Base-by-base conservation (phyloP, 2,329 filamentous ascomycete genomes). In the Rutstroemia sp. region DNA sequence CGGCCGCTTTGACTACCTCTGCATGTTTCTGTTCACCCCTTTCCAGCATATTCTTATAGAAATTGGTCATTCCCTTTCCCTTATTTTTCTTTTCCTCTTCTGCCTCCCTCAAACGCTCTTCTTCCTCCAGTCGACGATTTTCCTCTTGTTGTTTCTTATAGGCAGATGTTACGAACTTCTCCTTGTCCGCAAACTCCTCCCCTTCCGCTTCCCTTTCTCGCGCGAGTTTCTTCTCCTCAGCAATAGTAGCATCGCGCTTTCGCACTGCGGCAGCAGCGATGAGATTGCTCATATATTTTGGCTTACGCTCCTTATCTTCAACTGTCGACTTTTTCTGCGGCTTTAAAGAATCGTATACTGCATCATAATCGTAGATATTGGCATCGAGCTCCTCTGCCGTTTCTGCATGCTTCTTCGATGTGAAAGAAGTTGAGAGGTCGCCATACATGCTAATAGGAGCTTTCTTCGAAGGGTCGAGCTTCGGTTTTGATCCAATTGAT, bases 291-390 rank as follows among this genome's bases (percentile, higher is more conserved):
- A 94, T 92, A 73, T 94, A 94, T 64, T 88, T 89, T 1, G 89
- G 86, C 63, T 83, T 83, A 42, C 83, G 77, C 65, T 86, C 80
- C 2, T 75, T 72, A 4, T 80, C 78, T 52, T 78, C 78, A 48
- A 75, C 74, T 6, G 77, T 77, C 4, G 74, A 75, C 57, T 79
- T 78, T 63, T 82, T 79, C 58, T 83, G 78, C 16, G 82, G 80
- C 62, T 89, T 86, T 42, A 92, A 76, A 1, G 86, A 87, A 64
- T 92, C 88, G 73, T 90, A 92, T 21, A 89, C 87, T 1, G 80
- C 80, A 69, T 95, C 89, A 73, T 94, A 95, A 72, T 94, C 89
- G 75, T 92, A 94, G 63, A 94, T 84, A 49, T 82, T 85, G 1
- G 87, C 75, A 65, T 94, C 89, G 8, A 87, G 68, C 58, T 82